These are phyloP conservation scores for Teunomyces pallodes DNA, from an alignment of 805 yeast genomes.

Conservation along the genomic window DNA sequence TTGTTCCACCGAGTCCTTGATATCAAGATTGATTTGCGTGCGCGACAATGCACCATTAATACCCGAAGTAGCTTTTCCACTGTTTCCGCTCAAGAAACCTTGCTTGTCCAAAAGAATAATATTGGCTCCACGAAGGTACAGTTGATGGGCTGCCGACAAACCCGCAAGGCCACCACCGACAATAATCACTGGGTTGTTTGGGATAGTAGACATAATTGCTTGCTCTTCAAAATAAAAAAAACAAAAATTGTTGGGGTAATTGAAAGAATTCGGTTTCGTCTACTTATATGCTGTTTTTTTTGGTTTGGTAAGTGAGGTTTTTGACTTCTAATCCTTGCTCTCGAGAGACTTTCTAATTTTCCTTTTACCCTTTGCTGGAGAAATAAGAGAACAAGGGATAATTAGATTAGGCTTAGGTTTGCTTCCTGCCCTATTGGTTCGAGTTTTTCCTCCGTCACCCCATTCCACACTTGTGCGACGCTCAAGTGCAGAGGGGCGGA, in stretches of 20 bases:
- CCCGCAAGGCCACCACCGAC: conserved; percentile 71
- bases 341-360: background rate
- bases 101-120: conserved; percentile 57
- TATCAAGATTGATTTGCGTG: conserved; percentile 50
- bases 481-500: background rate
- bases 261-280: too few relatives aligned
- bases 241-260: too few relatives aligned
- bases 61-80: conserved; percentile 67
- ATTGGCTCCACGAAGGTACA: conserved; percentile 51
- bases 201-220: conserved; percentile 9
- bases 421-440: background rate
- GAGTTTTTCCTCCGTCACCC: background rate
- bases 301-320: background rate
- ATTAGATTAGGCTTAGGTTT: background rate
- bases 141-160: conserved; percentile 58
- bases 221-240: too few relatives aligned
- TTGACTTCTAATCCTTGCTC: background rate
- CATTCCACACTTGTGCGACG: background rate
- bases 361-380: background rate
- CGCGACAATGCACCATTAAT: conserved; percentile 71
- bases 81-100: conserved; percentile 60
- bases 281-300: background rate
- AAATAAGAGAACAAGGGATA: too few relatives aligned
- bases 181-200: conserved; percentile 44
- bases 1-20: conserved; percentile 55